A percentile compares a stretch with the other conserved stretches of the same genome.
phyloP scores from a whole-genome alignment of 192 early-diverging fungal species.

The Pecoramyces ruminantium region DNA sequence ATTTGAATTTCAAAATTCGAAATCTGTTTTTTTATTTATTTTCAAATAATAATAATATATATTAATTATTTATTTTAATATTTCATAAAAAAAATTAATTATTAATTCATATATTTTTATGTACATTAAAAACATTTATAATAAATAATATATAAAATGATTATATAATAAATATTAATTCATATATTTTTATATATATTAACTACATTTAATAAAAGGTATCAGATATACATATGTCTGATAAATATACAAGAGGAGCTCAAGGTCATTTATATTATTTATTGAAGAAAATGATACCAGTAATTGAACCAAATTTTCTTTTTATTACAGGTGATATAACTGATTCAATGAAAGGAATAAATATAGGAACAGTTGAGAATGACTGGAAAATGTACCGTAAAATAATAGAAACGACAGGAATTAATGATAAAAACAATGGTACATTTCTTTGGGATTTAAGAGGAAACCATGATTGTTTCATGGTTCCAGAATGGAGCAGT shows the following conservation, averaged over 20 bases:
- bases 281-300: neutral
- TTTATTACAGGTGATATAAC: constrained; percentile 52
- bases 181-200: no score
- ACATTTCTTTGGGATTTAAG: constrained; percentile 68
- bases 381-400: constrained; percentile 64
- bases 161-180: no score
- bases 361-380: constrained; percentile 51
- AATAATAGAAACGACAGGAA: constrained; percentile 33
- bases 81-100: no score
- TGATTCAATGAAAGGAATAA: constrained; percentile 53
- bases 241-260: neutral
- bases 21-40: no score
- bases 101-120: no score
- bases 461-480: constrained; percentile 92
- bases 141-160: no score
- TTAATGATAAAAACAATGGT: constrained; percentile 25
- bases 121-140: no score
- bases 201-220: no score
- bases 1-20: no score
- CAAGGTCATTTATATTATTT: neutral
- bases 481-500: constrained; percentile 44
- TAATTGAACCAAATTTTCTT: neutral
- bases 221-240: neutral
- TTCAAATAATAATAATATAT: no score
- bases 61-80: no score